Evolutionary conservation across 257 asterid species (phyloP), one percentile per base, ranked within the genome.

Genomic region (Leptodermis oblonga): DNA sequence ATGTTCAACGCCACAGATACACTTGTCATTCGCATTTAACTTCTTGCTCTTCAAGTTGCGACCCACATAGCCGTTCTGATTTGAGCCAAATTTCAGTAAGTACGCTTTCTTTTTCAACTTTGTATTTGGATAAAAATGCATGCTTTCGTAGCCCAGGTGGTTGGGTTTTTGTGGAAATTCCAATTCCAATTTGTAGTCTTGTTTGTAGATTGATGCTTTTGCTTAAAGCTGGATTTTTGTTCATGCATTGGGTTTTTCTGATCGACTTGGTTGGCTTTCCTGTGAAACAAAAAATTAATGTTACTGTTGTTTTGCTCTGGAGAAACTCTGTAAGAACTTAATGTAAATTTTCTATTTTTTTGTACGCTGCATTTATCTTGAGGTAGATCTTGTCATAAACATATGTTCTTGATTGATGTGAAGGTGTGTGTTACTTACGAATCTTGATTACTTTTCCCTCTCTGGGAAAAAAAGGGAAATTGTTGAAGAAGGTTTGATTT

Each of bases 1-100:
- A 5, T n/a, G 22, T 4, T 52, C 58, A 52, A n/a, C 56, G 26
- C 20, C 22, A 4, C 3, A n/a, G 4, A 2, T 52, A 52, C n/a
- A 52, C 58, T 52, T 52, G 58, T 30, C 25, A 5, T 52, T 9
- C 22, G 23, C 55, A 49, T n/a, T 20, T 22, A n/a, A n/a, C 58
- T 52, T 52, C 30, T 10, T 18, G 55, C 8, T 39, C 9, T 1
- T 43, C 22, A n/a, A 4, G 30, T n/a, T n/a, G 30, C 30, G n/a
- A 5, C 30, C 58, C 58, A n/a, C 58, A 52, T 22, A 3, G 14
- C 30, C 30, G 0, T 34, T n/a, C n/a, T n/a, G n/a, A n/a, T 55
- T 55, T 25, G 36, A 31, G 42, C 65, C 64, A 20, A 30, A 58
- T 55, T 31, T 58, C 65, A 28, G 65, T 31, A 31, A 59, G 65